A percentile compares a stretch with the other conserved stretches of the same genome.
Evolutionary conservation across 1,139 yeast species (phyloP).

Genomic region (Geotrichum phurueaensis): DNA sequence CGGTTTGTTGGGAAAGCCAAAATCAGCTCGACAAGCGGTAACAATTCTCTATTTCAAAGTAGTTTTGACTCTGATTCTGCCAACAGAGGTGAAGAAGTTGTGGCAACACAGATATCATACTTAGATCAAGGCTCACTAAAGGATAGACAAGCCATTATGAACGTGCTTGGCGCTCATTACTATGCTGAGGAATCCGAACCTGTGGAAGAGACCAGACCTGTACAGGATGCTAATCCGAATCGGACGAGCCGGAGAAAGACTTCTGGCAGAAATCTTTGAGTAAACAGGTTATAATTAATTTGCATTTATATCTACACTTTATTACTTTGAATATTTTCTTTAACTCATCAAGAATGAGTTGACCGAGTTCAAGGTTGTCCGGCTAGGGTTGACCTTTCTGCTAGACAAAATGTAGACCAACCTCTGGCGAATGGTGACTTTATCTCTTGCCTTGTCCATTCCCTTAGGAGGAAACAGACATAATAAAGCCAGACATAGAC

Average conservation of each 20-base stretch:
- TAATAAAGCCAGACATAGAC: slow-evolving; percentile 49
- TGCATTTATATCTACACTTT: background rate
- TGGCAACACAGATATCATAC: slow-evolving; percentile 11
- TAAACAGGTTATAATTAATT: background rate
- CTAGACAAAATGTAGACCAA: slow-evolving; percentile 45
- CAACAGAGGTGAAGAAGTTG: background rate
- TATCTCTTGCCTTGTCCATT: slow-evolving; percentile 23
- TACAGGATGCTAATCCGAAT: background rate
- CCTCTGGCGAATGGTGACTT: slow-evolving; percentile 48
- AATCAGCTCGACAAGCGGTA: background rate
- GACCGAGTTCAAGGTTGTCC: slow-evolving; percentile 58
- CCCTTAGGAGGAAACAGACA: slow-evolving; percentile 41
- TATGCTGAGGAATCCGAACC: background rate
- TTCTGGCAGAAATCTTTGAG: background rate
- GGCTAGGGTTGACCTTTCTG: slow-evolving; percentile 60
- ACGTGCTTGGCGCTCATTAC: background rate
- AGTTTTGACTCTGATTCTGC: background rate
- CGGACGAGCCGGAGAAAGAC: slow-evolving; percentile 19
- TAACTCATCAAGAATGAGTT: slow-evolving; percentile 30
- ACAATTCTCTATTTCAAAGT: background rate
- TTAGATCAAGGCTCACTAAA: slow-evolving; percentile 10
- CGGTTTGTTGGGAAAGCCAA: slow-evolving; percentile 8
- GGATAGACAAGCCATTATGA: slow-evolving; percentile 2
- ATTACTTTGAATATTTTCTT: background rate
- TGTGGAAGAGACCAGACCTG: background rate